Evolutionary conservation across 495 filamentous ascomycete genomes (phyloP), one percentile per base, ranked within the genome.

Genomic region (Hyaloscypha bicolor): DNA sequence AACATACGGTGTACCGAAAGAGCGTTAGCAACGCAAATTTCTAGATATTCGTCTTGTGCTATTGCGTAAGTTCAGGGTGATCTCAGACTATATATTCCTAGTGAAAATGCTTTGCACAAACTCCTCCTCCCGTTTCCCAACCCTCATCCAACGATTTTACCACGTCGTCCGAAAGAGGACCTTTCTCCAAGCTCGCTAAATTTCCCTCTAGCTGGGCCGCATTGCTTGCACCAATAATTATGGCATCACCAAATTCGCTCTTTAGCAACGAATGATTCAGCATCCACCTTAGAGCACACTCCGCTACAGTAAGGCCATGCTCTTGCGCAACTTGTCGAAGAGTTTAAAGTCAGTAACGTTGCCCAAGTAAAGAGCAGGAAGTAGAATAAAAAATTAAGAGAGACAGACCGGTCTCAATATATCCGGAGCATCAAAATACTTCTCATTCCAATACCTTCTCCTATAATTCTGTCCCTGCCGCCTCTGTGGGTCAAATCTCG

Each of bases 401-500:
- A 30, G 8, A 63, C 60, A 1, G 33, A 63, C 65, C 4, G 58
- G 33, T 21, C 68, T 59, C 4, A 70, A 19, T 32, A 70, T 70
- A 64, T 71, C 69, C 35, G 66, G 79, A 68, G 82, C 82, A 55
- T 80, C 77, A 64, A 83, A 82, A 62, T 82, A 80, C 22, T 66
- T 70, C 45, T 79, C 77, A 51, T 79, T 80, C 76, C 79, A 84
- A 59, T 85, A 85, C 1, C 81, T 74, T 3, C 60, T 65, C 6
- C 79, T 77, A 62, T 79, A 76, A 35, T 77, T 69, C 32, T 65
- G 37, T 9, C 69, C 69, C 51, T 68, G 69, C 6, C n/a, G 33
- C 31, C 45, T 59, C 21, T 74, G 29, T 73, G 78, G 66, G 88
- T 83, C 66, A 83, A 87, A 79, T 86, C 96, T 21, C 91, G 84